Percentiles rank a stretch among this genome's conserved stretches.
phyloP scores from a whole-genome alignment of 2,329 filamentous ascomycete genomes.

The Colletotrichum godetiae region DNA sequence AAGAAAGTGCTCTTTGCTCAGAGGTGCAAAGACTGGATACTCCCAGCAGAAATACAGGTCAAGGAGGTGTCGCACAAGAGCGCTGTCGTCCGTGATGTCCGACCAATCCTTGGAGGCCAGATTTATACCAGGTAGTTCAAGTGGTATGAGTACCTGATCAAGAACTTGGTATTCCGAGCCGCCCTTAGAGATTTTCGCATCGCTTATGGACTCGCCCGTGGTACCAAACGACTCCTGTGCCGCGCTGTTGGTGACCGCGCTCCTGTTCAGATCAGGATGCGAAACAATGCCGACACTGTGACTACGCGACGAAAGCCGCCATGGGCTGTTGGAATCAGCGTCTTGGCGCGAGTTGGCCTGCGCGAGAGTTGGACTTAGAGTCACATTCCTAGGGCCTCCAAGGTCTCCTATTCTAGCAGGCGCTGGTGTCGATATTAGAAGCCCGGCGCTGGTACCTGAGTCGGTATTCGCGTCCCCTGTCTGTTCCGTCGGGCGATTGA shows the following conservation, averaged over 20 bases:
- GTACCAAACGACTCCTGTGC: constrained; percentile 59
- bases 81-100: constrained; percentile 65
- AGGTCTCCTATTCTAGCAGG: constrained; percentile 34
- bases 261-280: constrained; percentile 59
- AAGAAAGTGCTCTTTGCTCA: constrained; percentile 78
- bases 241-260: constrained; percentile 49
- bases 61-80: constrained; percentile 72
- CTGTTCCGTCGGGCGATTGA: constrained; percentile 41
- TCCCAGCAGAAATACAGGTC: constrained; percentile 80
- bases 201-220: constrained; percentile 58
- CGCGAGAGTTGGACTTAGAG: constrained; percentile 45
- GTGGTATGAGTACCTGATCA: constrained; percentile 61
- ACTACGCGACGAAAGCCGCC: constrained; percentile 60
- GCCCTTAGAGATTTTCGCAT: constrained; percentile 40
- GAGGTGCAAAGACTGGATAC: constrained; percentile 79
- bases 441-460: constrained; percentile 40
- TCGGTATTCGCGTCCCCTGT: constrained; percentile 38
- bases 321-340: constrained; percentile 57
- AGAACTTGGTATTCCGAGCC: constrained; percentile 45
- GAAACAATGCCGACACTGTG: constrained; percentile 60
- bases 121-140: constrained; percentile 56
- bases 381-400: constrained; percentile 18
- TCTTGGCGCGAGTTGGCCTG: constrained; percentile 49
- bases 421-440: constrained; percentile 38
- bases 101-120: constrained; percentile 67